Percentiles rank a stretch among this genome's conserved stretches.
Evolutionary conservation across 75 land plant genomes (phyloP).

Genomic region (Azolla pinnata): DNA sequence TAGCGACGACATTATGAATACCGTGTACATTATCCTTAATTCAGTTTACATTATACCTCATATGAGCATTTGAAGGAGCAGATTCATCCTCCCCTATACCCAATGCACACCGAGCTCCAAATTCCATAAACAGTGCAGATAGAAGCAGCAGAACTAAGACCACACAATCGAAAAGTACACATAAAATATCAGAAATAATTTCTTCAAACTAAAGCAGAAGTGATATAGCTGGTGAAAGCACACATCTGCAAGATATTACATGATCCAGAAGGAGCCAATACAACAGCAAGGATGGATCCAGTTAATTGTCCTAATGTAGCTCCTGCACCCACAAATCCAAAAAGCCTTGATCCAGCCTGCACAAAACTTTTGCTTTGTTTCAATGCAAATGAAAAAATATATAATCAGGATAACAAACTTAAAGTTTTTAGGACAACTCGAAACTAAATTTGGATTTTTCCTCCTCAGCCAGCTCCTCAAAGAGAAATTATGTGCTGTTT

Average conservation of each 20-base stretch:
- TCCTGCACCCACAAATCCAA: conserved; percentile 94
- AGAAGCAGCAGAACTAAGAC: conserved; percentile 54
- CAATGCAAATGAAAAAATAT: too few species aligned
- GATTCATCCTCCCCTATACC: conserved; percentile 47
- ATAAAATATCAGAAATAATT: too few species aligned
- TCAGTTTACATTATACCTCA: neutral
- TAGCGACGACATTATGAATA: neutral
- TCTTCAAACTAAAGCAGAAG: too few species aligned
- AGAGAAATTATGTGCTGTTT: too few species aligned
- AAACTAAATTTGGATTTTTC: too few species aligned
- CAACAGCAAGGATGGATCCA: conserved; percentile 81
- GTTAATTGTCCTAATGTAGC: conserved; percentile 91
- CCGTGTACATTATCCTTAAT: neutral
- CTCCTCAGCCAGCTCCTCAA: too few species aligned
- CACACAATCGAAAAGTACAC: conserved; percentile 3
- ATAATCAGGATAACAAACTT: too few species aligned
- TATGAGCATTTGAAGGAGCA: neutral
- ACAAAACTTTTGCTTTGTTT: too few species aligned
- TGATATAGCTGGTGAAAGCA: too few species aligned
- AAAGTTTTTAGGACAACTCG: too few species aligned
- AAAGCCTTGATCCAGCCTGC: conserved; percentile 89
- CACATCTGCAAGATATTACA: conserved; percentile 30
- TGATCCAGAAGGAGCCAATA: conserved; percentile 77
- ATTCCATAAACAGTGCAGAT: conserved; percentile 76
- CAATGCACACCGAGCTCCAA: conserved; percentile 72